phyloP scores from a whole-genome alignment of 495 filamentous ascomycete species.

The Aspergillus panamensis region DNA sequence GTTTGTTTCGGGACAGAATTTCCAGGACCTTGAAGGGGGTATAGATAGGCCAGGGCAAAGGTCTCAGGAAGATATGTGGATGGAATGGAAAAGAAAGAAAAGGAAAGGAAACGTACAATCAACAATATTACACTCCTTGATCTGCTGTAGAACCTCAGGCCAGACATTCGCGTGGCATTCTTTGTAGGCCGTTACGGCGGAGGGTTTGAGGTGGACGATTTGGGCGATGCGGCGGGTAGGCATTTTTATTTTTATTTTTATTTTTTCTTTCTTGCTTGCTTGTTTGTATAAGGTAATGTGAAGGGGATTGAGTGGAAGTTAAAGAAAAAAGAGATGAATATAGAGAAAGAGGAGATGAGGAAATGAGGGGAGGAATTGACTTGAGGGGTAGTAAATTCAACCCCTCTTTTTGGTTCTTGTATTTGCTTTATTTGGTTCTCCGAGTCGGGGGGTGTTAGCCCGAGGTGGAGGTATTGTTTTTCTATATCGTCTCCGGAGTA shows the following conservation, averaged over 20 bases:
- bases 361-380: not conserved
- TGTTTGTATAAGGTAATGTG: not conserved
- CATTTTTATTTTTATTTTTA: not conserved
- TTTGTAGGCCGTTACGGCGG: conserved; percentile 62
- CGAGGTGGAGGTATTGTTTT: conserved; percentile 13
- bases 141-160: conserved; percentile 70
- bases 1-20: not conserved
- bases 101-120: conserved; percentile 51
- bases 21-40: too few relatives aligned
- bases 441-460: conserved; percentile 34
- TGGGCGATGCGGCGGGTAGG: conserved; percentile 55
- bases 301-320: not conserved
- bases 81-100: not conserved
- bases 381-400: not conserved
- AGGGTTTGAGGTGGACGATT: conserved; percentile 66
- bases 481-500: not conserved
- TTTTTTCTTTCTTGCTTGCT: not conserved
- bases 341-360: not conserved
- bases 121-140: conserved; percentile 66
- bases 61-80: too few relatives aligned
- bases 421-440: too few relatives aligned
- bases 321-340: not conserved
- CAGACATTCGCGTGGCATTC: conserved; percentile 67
- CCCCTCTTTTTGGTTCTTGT: conserved; percentile 14
- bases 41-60: too few relatives aligned